A percentile compares a stretch with the other conserved stretches of the same genome.
These are phyloP conservation scores for Umbelopsis vinacea DNA, from an alignment of 192 early-diverging fungal genomes.

Conservation along the genomic window DNA sequence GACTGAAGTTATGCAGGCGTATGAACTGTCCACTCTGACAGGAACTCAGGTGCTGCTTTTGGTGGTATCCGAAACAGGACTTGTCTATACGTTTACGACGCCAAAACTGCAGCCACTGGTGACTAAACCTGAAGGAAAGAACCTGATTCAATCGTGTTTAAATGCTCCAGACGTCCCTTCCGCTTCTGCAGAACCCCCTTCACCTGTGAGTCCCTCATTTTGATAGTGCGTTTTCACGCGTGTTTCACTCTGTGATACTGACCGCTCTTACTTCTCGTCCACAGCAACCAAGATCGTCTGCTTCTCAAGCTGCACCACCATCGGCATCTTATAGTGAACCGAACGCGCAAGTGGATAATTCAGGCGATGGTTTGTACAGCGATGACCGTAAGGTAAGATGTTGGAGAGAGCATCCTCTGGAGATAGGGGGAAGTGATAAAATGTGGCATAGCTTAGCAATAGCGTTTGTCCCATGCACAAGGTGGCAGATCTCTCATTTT, in stretches of 20 bases:
- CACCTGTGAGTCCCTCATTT: slow-evolving; percentile 7
- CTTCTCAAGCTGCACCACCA: neutral
- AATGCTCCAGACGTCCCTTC: slow-evolving; percentile 73
- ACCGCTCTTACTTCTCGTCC: neutral
- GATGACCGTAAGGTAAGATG: slow-evolving; percentile 10
- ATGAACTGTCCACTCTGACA: slow-evolving; percentile 90
- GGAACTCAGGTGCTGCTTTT: slow-evolving; percentile 94
- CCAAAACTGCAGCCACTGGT: slow-evolving; percentile 92
- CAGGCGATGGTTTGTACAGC: slow-evolving; percentile 5
- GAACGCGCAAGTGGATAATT: neutral
- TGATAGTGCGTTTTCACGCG: neutral
- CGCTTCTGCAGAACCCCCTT: slow-evolving; percentile 8
- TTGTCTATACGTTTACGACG: slow-evolving; percentile 94
- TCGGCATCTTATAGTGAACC: neutral
- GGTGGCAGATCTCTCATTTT: no score
- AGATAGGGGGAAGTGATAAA: neutral
- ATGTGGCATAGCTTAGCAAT: neutral
- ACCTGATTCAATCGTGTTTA: slow-evolving; percentile 88
- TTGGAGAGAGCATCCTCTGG: neutral
- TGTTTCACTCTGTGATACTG: neutral
- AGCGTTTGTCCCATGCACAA: no score
- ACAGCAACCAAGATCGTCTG: slow-evolving; percentile 9
- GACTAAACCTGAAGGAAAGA: slow-evolving; percentile 89
- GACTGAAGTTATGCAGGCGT: slow-evolving; percentile 57
- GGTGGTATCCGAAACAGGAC: slow-evolving; percentile 92